Evolutionary conservation across 257 asterid species (phyloP), one percentile per base, ranked within the genome.

Genomic region (Osmanthus fragrans): DNA sequence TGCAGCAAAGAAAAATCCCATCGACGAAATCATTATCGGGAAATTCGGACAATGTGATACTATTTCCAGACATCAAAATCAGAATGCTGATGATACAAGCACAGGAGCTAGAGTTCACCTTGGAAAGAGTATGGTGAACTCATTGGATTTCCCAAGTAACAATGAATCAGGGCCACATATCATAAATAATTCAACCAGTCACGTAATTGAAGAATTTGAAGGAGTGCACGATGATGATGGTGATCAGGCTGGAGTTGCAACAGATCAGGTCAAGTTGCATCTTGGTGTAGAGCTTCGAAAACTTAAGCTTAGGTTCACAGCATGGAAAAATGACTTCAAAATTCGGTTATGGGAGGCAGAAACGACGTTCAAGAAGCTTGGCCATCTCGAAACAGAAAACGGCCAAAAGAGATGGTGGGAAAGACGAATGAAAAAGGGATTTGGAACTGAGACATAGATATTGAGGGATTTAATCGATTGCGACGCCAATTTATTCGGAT

Each of bases 271-370:
- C 39, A 40, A 56, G 65, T 56, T 56, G 27, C 9, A 77, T 51
- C 80, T 80, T 54, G 67, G 49, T 0, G 88, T 73, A 68, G 92
- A 91, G 85, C 86, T 91, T 34, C 80, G 79, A 1, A 84, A 85
- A 25, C 85, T 91, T 85, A 88, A 85, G 84, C 42, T 45, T 9
- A 84, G 80, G 67, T 93, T 91, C 64, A 84, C 85, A 78, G 79
- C 85, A 67, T 93, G 98, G 98, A 90, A 86, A 79, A 82, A 86
- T 30, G 94, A 88, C 7, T 93, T 86, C 87, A 90, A 76, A 47
- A 73, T 10, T 67, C 87, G 77, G 86, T 73, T 93, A 72, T 80
- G 81, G 79, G 89, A 87, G 49, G 85, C 88, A 47, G 85, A 89
- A 79, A 74, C 87, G 9, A 81, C 72, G 21, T 68, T 89, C 2